Conservation (phyloP, 768 basidiomycete species). For the Vararia minispora region DNA sequence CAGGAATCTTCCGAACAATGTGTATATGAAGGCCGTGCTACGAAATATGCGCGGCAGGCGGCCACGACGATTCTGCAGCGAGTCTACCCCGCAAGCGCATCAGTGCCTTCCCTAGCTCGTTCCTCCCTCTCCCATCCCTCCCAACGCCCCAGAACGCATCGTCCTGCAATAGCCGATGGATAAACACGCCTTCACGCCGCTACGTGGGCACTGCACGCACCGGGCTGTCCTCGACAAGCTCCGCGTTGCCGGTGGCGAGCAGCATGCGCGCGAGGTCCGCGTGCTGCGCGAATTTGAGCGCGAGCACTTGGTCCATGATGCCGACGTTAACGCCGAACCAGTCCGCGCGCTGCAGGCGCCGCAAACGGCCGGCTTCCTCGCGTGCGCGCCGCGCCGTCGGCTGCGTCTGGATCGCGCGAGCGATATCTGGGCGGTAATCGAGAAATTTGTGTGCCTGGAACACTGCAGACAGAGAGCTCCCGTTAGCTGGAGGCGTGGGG, state of each 20-base stretch:
- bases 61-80: too few species aligned
- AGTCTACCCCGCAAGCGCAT: conserved; percentile 25
- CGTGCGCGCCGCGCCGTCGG: conserved; percentile 11
- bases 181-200: conserved; percentile 9
- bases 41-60: too few species aligned
- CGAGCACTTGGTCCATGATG: conserved; percentile 28
- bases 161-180: conserved; percentile 17
- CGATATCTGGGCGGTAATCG: conserved; percentile 2
- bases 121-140: conserved; percentile 25
- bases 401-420: conserved; percentile 6
- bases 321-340: conserved; percentile 9
- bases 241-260: conserved; percentile 26
- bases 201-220: conserved; percentile 3
- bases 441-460: conserved; percentile 13
- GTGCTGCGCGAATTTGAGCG: conserved; percentile 31
- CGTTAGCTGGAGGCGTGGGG: background rate
- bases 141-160: conserved; percentile 34
- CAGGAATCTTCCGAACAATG: too few species aligned
- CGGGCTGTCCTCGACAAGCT: conserved; percentile 27
- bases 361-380: conserved; percentile 6
- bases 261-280: conserved; percentile 23
- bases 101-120: conserved; percentile 31
- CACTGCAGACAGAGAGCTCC: conserved; percentile 3
- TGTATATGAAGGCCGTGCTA: too few species aligned
- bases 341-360: conserved; percentile 5